Evolutionary conservation across 371 early-diverging fungal species (phyloP).

Genomic region (Vairimorpha apis): DNA sequence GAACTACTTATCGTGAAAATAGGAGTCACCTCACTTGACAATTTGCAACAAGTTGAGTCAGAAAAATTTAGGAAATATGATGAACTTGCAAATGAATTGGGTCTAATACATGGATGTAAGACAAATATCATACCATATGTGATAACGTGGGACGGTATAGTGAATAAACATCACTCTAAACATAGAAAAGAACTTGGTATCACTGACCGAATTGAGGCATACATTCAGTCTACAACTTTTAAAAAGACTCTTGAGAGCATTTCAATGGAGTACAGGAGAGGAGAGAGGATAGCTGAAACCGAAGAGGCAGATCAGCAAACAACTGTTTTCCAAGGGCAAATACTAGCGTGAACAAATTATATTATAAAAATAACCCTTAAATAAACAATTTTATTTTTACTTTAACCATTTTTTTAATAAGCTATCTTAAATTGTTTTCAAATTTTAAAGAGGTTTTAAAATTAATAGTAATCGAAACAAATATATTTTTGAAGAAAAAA

Average conservation of each 20-base stretch:
- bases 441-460: too few relatives aligned
- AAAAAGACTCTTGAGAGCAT: background rate
- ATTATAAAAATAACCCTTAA: too few relatives aligned
- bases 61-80: constrained; percentile 24
- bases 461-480: too few relatives aligned
- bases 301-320: too few relatives aligned
- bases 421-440: too few relatives aligned
- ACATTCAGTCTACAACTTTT: background rate
- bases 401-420: too few relatives aligned
- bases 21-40: constrained; percentile 1
- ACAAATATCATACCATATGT: constrained; percentile 14
- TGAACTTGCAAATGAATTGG: constrained; percentile 9
- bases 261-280: background rate
- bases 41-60: constrained; percentile 2
- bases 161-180: constrained; percentile 14
- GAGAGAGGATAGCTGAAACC: background rate
- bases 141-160: constrained; percentile 32
- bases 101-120: background rate
- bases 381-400: too few relatives aligned
- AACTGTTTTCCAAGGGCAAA: too few relatives aligned
- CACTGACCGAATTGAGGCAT: background rate
- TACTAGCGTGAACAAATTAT: too few relatives aligned
- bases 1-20: constrained; percentile 18
- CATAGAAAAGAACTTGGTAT: background rate
- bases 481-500: too few relatives aligned